Base-by-base conservation (phyloP, 2,329 filamentous ascomycete species). In the Zelopaecilomyces penicillatus region DNA sequence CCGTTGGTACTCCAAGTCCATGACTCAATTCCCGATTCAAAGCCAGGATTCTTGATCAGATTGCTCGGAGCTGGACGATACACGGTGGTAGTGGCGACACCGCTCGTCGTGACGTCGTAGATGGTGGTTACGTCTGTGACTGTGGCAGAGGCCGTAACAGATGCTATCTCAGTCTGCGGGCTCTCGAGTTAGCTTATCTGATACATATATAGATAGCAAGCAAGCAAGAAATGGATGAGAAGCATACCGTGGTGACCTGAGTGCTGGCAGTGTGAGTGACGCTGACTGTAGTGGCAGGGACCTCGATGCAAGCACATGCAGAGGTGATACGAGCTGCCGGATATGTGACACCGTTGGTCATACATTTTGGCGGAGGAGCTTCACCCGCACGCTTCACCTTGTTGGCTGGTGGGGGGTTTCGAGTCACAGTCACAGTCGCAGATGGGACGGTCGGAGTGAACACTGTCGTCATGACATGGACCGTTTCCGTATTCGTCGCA, bases 251-350 rank as follows among this genome's bases (percentile, higher is more conserved):
- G 5, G 43, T 38, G 8, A 49, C 50, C 10, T 28, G 30, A 9
- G 45, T 45, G 35, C 43, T 37, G 28, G 41, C 43, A 10, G 45
- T 48, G 27, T 49, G 37, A 1, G 53, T 52, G 29, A 42, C 29
- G 30, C 47, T 54, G 27, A 56, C 12, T 3, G 53, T 56, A 12
- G 39, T 27, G 26, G 50, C 51, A 0, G 54, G 51, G 1, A 56
- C 53, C n/a, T 50, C 45, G 29, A 57, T 57, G 43, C 54, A 57
- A 8, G 50, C 48, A 28, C 54, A 57, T 11, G 51, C 54, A 10
- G 52, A 54, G 8, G 53, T 54, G 39, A 57, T 54, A 4, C 53
- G 53, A n/a, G 51, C 52, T 6, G 52, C 50, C 41, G 53, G 49
- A 26, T 54, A 57, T 3, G 46, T 49, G 19, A 50, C 52, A 4